Percentiles rank a stretch among this genome's conserved stretches.
These are phyloP conservation scores for Urostyla sp. DNA, from an alignment of 73 alveolate species.

Conservation along the genomic window DNA sequence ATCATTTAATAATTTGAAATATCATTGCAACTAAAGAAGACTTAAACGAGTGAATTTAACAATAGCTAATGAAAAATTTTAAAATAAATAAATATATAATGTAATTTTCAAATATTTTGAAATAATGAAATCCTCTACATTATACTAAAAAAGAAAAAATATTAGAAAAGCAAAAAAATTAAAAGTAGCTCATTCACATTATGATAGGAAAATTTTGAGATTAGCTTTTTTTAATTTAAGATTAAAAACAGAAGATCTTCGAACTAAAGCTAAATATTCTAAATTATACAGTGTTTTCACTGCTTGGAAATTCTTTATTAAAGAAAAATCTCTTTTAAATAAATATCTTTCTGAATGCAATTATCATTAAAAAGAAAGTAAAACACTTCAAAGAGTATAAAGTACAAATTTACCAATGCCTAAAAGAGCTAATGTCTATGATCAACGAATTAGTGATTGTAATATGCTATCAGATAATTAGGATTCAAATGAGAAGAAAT, in stretches of 20 bases:
- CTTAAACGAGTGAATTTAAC: too few relatives aligned
- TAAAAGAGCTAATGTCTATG: too few relatives aligned
- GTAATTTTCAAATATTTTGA: constrained; percentile 6
- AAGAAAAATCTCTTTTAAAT: constrained; percentile 28
- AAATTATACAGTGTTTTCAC: constrained; percentile 40
- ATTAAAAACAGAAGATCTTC: neutral
- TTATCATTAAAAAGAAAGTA: too few relatives aligned
- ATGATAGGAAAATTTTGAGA: neutral
- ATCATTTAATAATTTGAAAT: too few relatives aligned
- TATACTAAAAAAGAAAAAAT: neutral
- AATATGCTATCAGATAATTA: too few relatives aligned
- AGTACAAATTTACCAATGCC: too few relatives aligned
- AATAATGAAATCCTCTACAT: neutral
- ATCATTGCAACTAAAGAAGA: too few relatives aligned
- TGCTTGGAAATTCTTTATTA: constrained; percentile 61
- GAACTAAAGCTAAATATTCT: constrained; percentile 3
- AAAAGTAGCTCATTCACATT: neutral
- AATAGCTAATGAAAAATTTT: too few relatives aligned
- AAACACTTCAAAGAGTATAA: too few relatives aligned
- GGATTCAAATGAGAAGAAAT: too few relatives aligned
- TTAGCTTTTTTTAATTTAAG: neutral
- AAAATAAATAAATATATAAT: neutral
- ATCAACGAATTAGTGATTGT: too few relatives aligned
- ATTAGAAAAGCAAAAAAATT: neutral
- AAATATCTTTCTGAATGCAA: constrained; percentile 54